Evolutionary conservation across 2,329 filamentous ascomycete genomes (phyloP).

Genomic region (Alternaria atra): DNA sequence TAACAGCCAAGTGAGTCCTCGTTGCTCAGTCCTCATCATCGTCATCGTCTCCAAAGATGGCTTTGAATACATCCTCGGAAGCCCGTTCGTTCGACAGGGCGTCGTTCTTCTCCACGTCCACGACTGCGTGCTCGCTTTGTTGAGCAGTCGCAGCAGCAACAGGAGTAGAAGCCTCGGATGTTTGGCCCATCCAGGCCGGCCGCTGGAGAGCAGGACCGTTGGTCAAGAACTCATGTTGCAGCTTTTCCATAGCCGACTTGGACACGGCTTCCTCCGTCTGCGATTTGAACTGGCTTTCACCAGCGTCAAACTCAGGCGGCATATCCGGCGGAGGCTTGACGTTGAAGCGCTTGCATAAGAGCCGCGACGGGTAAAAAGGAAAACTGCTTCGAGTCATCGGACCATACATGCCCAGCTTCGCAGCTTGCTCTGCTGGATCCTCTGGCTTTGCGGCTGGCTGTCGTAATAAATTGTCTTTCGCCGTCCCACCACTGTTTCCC

Average conservation of each 20-base stretch:
- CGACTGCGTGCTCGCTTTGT: conserved; percentile 41
- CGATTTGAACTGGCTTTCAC: conserved; percentile 40
- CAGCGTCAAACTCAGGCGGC: conserved; percentile 55
- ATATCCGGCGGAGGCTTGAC: conserved; percentile 78
- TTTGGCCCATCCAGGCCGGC: conserved; percentile 40
- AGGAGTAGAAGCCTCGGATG: not conserved
- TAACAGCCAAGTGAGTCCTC: too few species aligned
- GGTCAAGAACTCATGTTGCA: conserved; percentile 43
- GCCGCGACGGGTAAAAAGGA: conserved; percentile 79
- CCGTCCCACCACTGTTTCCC: conserved; percentile 18
- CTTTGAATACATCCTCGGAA: conserved; percentile 82
- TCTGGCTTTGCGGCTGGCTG: conserved; percentile 65
- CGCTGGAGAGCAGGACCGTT: conserved; percentile 41
- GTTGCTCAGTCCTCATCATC: conserved; percentile 54
- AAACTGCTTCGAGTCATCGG: conserved; percentile 77
- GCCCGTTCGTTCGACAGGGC: conserved; percentile 78
- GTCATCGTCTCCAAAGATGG: conserved; percentile 91
- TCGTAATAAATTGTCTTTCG: conserved; percentile 53
- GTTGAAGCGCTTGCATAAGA: conserved; percentile 95
- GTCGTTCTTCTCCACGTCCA: conserved; percentile 80
- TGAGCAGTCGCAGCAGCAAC: conserved; percentile 3
- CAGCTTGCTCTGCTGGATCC: conserved; percentile 86
- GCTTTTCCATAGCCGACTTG: conserved; percentile 60
- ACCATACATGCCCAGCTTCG: conserved; percentile 91
- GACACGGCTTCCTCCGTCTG: conserved; percentile 60